Evolutionary conservation across 768 basidiomycete species (phyloP), one percentile per base, ranked within the genome.

Genomic region (Kwoniella dejecticola): DNA sequence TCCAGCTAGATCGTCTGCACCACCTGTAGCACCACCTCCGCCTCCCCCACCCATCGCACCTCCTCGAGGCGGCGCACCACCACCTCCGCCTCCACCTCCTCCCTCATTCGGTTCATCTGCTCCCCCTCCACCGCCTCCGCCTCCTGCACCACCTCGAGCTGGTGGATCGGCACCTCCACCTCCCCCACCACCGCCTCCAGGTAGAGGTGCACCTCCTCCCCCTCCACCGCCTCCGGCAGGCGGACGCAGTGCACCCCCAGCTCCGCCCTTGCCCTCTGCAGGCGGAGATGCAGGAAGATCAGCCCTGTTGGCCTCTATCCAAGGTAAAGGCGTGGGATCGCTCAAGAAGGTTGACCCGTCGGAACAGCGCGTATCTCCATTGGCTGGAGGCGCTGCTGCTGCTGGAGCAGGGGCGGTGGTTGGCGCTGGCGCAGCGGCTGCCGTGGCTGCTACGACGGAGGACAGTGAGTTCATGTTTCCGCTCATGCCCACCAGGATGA

Each of bases 281-380:
- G 65, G 61, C 17, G 56, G 52, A 29, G 50, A 44, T 19, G 17
- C 36, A 15, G 61, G 45, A 42, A 56, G 49, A 31, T 78, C 72
- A 27, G 87, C 86, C 44, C 81, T 95, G 1, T 81, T 94, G 41
- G 87, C 86, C 0, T 88, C 87, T 12, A 94, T 95, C 64, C 88
- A 89, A 79, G 90, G 89, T 36, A 87, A 86, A 72, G 88, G 90
- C 38, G 81, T 92, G 0, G 83, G 87, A 67, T 82, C 83, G 2
- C 82, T 95, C 52, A 84, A 84, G 63, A 90, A 89, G 80, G 79
- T 80, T n/a, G 71, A 77, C 47, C 59, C 72, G 60, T 52, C 31
- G 31, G 72, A 76, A 47, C 68, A 66, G 57, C 67, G 63, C 23
- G 70, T 68, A 29, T 74, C 70, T 19, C 76, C 68, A 15, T 46